Conservation (phyloP, 768 basidiomycete genomes). For the Phylloporus arenicola region DNA sequence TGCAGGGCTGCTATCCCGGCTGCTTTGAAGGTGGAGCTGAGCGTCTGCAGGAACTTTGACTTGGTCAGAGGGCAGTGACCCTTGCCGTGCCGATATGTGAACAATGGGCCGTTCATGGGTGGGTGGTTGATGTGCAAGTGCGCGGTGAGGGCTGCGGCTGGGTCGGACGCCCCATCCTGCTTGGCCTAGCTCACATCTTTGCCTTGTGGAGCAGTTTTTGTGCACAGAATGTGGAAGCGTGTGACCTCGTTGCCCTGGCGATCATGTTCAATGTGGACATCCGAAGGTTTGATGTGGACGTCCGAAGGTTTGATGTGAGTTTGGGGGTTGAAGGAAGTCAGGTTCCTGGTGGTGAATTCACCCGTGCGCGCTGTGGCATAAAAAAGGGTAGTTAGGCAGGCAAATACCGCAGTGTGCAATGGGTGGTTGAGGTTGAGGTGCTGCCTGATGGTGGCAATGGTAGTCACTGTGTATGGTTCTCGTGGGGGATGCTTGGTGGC, state of each 20-base stretch:
- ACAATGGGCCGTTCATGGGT: constrained; percentile 18
- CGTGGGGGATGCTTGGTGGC: neutral
- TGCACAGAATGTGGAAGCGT: constrained; percentile 18
- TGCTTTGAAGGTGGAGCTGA: too few relatives aligned
- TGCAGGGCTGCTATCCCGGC: too few relatives aligned
- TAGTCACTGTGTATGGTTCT: neutral
- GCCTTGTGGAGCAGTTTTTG: constrained; percentile 9
- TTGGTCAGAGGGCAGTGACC: constrained; percentile 25
- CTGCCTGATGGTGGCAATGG: neutral
- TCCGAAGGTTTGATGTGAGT: too few relatives aligned
- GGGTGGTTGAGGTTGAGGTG: neutral
- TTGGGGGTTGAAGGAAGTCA: neutral
- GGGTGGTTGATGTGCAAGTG: constrained; percentile 29
- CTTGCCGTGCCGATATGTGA: constrained; percentile 20
- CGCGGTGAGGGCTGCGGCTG: neutral
- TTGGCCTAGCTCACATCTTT: constrained; percentile 11
- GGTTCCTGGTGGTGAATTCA: neutral
- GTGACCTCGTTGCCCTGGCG: constrained; percentile 16
- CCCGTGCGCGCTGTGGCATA: neutral
- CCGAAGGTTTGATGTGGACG: neutral
- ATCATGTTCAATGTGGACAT: neutral
- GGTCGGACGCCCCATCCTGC: constrained; percentile 9
- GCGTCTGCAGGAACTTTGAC: constrained; percentile 20
- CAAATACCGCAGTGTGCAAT: neutral
- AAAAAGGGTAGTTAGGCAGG: neutral